Base-by-base conservation (phyloP, 2,329 filamentous ascomycete species). In the Nemania sp. region DNA sequence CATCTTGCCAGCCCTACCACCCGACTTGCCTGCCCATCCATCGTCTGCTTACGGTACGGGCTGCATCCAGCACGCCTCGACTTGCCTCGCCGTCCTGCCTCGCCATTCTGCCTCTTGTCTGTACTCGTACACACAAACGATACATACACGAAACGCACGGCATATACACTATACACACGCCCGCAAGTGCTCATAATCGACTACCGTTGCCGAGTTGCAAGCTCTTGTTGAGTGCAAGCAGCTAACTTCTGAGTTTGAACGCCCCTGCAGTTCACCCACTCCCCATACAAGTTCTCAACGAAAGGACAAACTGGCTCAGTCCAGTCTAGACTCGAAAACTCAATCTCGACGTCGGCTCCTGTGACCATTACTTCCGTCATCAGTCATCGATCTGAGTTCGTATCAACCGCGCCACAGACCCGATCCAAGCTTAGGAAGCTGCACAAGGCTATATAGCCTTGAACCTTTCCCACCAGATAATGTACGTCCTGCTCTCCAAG, bases 61-160 rank as follows among this genome's bases (percentile, higher is more conserved):
- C 55, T 34, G 46, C 50, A 21, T 54, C 40, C 18, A 29, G 45
- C 35, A 40, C 37, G 21, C 43, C 39, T 57, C 25, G 25, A 29
- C 25, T 29, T 7, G 4, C 25, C 25, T 29, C 25, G 25, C 25
- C 25, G 25, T 29, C n/a, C 25, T 9, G 9, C 7, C 25, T 29
- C 25, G 25, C 25, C 25, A 7, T 29, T n/a, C 25, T 9, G 9
- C 7, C 37, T 35, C 46, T 5, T 4, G 7, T 20, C 17, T 25
- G n/a, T 13, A n/a, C 35, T 18, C 15, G n/a, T 21, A 3, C n/a
- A 29, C 34, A 7, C 54, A 49, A 15, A 35, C 48, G n/a, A n/a
- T 29, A n/a, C 21, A 35, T 46, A n/a, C n/a, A 45, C 43, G n/a
- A n/a, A n/a, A n/a, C n/a, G n/a, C n/a, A n/a, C n/a, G n/a, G 25